phyloP scores from a whole-genome alignment of 176 grass and related monocot genomes.

The Echinochloa phyllopogon region DNA sequence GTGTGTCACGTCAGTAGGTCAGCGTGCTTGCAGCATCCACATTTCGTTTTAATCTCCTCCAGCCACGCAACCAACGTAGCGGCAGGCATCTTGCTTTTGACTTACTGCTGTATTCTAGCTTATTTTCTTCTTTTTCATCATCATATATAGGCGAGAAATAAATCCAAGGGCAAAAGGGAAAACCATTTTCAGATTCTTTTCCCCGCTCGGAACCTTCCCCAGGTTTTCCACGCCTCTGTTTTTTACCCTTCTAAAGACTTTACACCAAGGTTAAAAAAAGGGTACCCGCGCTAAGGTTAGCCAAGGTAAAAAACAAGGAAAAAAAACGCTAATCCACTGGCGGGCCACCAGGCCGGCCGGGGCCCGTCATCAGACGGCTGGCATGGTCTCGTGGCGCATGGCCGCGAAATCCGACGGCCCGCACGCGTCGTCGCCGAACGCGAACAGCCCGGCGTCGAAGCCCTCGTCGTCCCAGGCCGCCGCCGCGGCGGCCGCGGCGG shows the following conservation, averaged over 20 bases:
- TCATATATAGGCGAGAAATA: not conserved
- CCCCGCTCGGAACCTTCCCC: not conserved
- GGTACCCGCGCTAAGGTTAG: slow-evolving; percentile 52
- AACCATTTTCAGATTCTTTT: slow-evolving; percentile 4
- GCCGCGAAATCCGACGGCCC: slow-evolving; percentile 49
- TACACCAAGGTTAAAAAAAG: slow-evolving; percentile 57
- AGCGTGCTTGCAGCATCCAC: slow-evolving; percentile 18
- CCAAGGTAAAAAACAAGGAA: slow-evolving; percentile 13
- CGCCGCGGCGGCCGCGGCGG: not conserved
- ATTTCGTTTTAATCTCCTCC: not conserved
- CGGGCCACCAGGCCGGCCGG: not conserved
- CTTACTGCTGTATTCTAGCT: not conserved
- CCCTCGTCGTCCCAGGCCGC: slow-evolving; percentile 53
- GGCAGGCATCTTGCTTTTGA: slow-evolving; percentile 7
- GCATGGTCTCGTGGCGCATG: slow-evolving; percentile 58
- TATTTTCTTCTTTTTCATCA: not conserved
- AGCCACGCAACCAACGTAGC: slow-evolving; percentile 20
- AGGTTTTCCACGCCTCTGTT: slow-evolving; percentile 18
- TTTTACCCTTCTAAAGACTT: slow-evolving; percentile 49
- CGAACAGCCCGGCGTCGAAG: slow-evolving; percentile 62
- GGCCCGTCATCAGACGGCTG: slow-evolving; percentile 54
- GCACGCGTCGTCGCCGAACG: slow-evolving; percentile 39
- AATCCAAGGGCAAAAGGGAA: not conserved
- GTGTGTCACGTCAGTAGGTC: slow-evolving; percentile 23
- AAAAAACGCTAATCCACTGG: slow-evolving; percentile 37